Conservation (phyloP, 352 stramenopile species). For the Phytophthora multivora region DNA sequence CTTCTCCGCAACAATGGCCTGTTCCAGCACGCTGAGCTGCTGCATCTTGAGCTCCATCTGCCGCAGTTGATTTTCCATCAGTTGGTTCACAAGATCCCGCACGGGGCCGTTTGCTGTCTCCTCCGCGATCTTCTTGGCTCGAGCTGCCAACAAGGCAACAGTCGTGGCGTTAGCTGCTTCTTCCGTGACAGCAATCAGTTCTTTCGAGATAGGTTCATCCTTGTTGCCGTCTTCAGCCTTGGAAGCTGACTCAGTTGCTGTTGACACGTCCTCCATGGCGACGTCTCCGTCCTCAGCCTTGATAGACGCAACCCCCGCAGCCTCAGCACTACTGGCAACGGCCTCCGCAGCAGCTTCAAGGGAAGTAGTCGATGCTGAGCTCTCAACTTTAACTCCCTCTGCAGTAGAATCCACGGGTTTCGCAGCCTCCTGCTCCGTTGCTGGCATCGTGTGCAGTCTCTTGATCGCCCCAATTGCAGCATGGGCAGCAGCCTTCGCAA, state of each 20-base stretch:
- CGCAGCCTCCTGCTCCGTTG: background rate
- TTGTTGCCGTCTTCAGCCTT: constrained; percentile 10
- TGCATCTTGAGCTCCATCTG: constrained; percentile 86
- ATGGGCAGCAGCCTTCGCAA: constrained; percentile 71
- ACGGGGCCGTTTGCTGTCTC: constrained; percentile 48
- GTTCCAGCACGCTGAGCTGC: constrained; percentile 64
- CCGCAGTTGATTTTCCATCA: constrained; percentile 71
- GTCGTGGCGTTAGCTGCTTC: constrained; percentile 69
- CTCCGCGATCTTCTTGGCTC: constrained; percentile 52
- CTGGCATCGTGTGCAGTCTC: constrained; percentile 61
- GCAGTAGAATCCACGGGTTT: background rate
- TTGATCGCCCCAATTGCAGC: constrained; percentile 69
- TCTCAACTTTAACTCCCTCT: constrained; percentile 24
- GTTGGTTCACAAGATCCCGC: constrained; percentile 56
- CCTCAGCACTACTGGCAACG: constrained; percentile 43
- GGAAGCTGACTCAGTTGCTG: constrained; percentile 9
- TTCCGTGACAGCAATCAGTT: constrained; percentile 61
- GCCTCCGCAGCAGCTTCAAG: constrained; percentile 46
- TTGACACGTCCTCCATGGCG: constrained; percentile 39
- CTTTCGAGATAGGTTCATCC: constrained; percentile 39
- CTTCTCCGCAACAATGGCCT: constrained; percentile 54
- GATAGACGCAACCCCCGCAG: constrained; percentile 46
- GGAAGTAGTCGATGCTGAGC: constrained; percentile 9
- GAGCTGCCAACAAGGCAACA: constrained; percentile 58
- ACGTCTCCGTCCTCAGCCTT: constrained; percentile 62